Conservation (phyloP, 495 filamentous ascomycete species). For the Penicillium paradoxum region DNA sequence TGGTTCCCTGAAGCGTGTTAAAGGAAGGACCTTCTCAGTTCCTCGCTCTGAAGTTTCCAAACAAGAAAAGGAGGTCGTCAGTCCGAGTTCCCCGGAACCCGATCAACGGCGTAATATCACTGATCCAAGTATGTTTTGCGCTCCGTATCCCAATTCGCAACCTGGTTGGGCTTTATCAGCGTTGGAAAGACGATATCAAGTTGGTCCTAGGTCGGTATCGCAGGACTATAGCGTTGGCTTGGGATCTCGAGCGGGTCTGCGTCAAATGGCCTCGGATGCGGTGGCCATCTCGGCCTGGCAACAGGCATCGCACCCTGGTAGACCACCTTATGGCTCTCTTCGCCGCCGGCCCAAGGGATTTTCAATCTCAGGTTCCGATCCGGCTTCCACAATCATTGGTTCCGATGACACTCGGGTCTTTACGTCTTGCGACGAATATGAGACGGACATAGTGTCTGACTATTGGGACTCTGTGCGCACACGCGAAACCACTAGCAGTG, state of each 20-base stretch:
- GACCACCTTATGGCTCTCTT: conserved; percentile 22
- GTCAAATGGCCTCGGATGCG: conserved; percentile 29
- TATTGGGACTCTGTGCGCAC: conserved; percentile 92
- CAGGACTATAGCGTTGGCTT: conserved; percentile 25
- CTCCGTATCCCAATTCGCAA: conserved; percentile 25
- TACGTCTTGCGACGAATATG: conserved; percentile 75
- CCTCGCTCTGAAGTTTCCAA: conserved; percentile 23
- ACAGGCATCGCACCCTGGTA: conserved; percentile 12
- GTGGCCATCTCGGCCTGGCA: conserved; percentile 26
- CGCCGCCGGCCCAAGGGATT: conserved; percentile 40
- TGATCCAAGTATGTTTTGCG: conserved; percentile 36
- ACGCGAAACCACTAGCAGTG: conserved; percentile 60
- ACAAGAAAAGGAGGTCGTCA: conserved; percentile 17
- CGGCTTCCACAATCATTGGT: conserved; percentile 72
- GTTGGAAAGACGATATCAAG: conserved; percentile 8
- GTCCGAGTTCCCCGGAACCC: conserved; percentile 18
- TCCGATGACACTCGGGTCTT: conserved; percentile 80
- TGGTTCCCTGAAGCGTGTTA: conserved; percentile 30
- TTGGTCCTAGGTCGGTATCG: conserved; percentile 23
- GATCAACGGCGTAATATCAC: conserved; percentile 39
- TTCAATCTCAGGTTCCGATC: conserved; percentile 58
- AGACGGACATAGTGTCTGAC: conserved; percentile 81
- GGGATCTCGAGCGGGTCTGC: conserved; percentile 10
- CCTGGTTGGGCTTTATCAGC: conserved; percentile 11
- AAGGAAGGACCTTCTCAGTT: conserved; percentile 35